Percentiles rank a stretch among this genome's conserved stretches.
phyloP scores from a whole-genome alignment of 2,329 filamentous ascomycete genomes.

The Niveomyces coronatus region DNA sequence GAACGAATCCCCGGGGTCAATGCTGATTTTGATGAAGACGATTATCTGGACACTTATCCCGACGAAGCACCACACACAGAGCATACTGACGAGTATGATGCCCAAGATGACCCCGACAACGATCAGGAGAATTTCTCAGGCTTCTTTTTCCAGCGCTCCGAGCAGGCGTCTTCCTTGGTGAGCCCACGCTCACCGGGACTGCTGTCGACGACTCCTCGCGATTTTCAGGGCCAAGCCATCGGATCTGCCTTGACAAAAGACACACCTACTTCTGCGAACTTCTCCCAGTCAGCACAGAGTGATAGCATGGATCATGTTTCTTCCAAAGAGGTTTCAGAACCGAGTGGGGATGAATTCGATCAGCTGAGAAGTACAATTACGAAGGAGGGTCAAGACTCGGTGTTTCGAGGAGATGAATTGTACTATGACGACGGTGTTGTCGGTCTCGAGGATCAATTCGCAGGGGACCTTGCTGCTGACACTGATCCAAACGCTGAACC shows the following conservation, averaged over 20 bases:
- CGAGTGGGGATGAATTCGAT: background rate
- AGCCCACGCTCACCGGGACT: conserved; percentile 40
- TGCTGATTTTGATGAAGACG: conserved; percentile 32
- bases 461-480: conserved; percentile 31
- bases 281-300: conserved; percentile 7
- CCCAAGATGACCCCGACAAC: conserved; percentile 36
- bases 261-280: conserved; percentile 19
- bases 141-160: conserved; percentile 37
- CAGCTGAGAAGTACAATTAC: background rate
- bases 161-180: conserved; percentile 31
- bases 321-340: conserved; percentile 2
- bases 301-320: conserved; percentile 1
- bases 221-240: conserved; percentile 43
- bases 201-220: conserved; percentile 45
- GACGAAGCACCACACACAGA: conserved; percentile 17
- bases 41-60: conserved; percentile 25
- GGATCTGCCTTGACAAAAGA: conserved; percentile 46
- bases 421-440: conserved; percentile 60
- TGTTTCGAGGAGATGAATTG: conserved; percentile 40
- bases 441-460: conserved; percentile 35
- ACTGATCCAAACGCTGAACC: conserved; percentile 39
- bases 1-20: conserved; percentile 55
- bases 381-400: background rate
- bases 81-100: conserved; percentile 16
- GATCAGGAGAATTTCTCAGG: conserved; percentile 51